A percentile compares a stretch with the other conserved stretches of the same genome.
Evolutionary conservation across 2,329 filamentous ascomycete species (phyloP).

Genomic region (Cladosporium sp.): DNA sequence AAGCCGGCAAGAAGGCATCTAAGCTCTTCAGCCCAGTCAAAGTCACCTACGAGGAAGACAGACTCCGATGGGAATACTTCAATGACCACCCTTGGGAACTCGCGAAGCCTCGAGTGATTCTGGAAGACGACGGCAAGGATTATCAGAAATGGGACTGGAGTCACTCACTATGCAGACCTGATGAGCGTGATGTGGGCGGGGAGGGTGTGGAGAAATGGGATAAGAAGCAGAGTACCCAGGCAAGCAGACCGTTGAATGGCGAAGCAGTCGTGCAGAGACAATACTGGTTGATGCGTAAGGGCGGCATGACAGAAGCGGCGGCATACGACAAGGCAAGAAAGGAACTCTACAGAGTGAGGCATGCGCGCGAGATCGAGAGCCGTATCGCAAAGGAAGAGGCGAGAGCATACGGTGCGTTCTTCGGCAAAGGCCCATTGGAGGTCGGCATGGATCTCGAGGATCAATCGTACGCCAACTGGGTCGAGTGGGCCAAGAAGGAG

Average conservation of each 20-base stretch:
- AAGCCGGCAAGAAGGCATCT: slow-evolving; percentile 59
- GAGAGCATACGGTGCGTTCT: slow-evolving; percentile 77
- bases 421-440: slow-evolving; percentile 71
- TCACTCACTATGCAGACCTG: slow-evolving; percentile 11
- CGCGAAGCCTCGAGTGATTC: slow-evolving; percentile 75
- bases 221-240: slow-evolving; percentile 57
- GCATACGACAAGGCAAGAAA: slow-evolving; percentile 85
- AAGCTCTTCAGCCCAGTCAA: slow-evolving; percentile 75
- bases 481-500: slow-evolving; percentile 65
- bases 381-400: slow-evolving; percentile 87
- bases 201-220: slow-evolving; percentile 22
- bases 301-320: slow-evolving; percentile 40
- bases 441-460: slow-evolving; percentile 81
- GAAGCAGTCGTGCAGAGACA: slow-evolving; percentile 78
- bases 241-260: slow-evolving; percentile 71
- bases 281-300: slow-evolving; percentile 68
- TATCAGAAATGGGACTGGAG: slow-evolving; percentile 75
- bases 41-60: slow-evolving; percentile 79
- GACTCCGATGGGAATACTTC: slow-evolving; percentile 76
- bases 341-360: slow-evolving; percentile 84
- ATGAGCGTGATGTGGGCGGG: slow-evolving; percentile 6
- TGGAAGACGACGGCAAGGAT: slow-evolving; percentile 85
- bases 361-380: slow-evolving; percentile 75
- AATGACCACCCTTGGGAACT: slow-evolving; percentile 96
- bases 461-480: slow-evolving; percentile 76